phyloP scores from a whole-genome alignment of 2,329 filamentous ascomycete species.

The Cryoendolithus antarcticus region DNA sequence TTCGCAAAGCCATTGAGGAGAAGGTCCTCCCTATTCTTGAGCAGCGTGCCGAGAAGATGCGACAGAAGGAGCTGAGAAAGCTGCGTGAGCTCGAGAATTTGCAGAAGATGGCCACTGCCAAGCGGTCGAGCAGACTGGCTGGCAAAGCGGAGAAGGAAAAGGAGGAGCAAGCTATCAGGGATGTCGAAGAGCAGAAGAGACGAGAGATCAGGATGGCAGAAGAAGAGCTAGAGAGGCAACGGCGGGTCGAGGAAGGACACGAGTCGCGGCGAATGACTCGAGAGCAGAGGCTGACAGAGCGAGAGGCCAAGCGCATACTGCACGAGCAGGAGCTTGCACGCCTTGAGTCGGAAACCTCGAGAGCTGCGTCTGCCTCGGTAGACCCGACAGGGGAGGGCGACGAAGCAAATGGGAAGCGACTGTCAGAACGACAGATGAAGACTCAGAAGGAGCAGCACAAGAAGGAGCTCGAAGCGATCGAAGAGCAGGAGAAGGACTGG shows the following conservation, averaged over 20 bases:
- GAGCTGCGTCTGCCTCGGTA: conserved; percentile 17
- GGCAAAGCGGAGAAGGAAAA: conserved; percentile 67
- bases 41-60: conserved; percentile 56
- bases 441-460: conserved; percentile 70
- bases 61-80: conserved; percentile 60
- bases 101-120: conserved; percentile 83
- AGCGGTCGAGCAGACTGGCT: conserved; percentile 82
- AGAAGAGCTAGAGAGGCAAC: conserved; percentile 43
- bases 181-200: conserved; percentile 55
- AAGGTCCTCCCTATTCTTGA: conserved; percentile 78
- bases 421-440: conserved; percentile 70
- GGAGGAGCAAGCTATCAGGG: conserved; percentile 56
- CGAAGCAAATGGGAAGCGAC: conserved; percentile 33
- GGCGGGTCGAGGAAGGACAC: conserved; percentile 39
- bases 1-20: conserved; percentile 59
- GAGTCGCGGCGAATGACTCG: conserved; percentile 70
- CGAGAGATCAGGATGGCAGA: conserved; percentile 52
- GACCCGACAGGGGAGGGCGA: conserved; percentile 32
- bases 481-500: conserved; percentile 67
- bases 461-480: conserved; percentile 61
- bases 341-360: conserved; percentile 47
- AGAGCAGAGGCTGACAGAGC: conserved; percentile 73
- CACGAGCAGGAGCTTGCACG: conserved; percentile 74
- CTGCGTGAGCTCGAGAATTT: conserved; percentile 70
- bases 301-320: conserved; percentile 68